Evolutionary conservation across 768 basidiomycete species (phyloP), one percentile per base, ranked within the genome.

Genomic region (Russula brevipes): DNA sequence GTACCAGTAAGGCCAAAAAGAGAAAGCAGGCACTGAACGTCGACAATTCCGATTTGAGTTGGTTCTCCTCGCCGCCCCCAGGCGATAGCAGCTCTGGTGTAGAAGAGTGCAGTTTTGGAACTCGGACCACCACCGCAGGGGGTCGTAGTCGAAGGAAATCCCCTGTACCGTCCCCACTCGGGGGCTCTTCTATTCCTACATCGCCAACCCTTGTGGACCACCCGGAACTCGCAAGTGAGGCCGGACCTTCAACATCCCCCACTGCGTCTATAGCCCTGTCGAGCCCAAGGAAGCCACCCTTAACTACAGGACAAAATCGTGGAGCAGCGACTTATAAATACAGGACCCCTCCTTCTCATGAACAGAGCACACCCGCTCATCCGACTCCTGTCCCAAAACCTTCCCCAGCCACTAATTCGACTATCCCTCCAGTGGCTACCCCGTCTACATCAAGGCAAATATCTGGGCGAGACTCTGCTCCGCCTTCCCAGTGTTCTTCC

Each of bases 61-160:
- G 63, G 63, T 56, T 60, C 47, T 55, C 57, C 12, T 38, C 63
- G 12, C 63, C 63, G 3, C 63, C 58, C 38, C 53, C 41, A 2
- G 10, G 45, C 4, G 39, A 50, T 49, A 12, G 1, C 5, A 14
- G 14, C 19, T 0, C 9, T 17, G 24, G 30, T 12, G 38, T 14
- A n/a, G 61, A 46, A 12, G 39, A 33, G 1, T 16, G 44, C 31
- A 36, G 14, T 11, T 31, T n/a, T n/a, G 52, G 52, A n/a, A 59
- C 39, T 19, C 51, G 35, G 24, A 8, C 46, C 8, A 3, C 55
- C 54, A 10, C 35, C 16, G 7, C 31, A n/a, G 17, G 19, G 4
- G 16, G 10, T 5, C 36, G 14, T 2, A 16, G 10, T 52, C 41
- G 6, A 3, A 14, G 49, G 44, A 24, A 42, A 38, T 50, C 49